Evolutionary conservation across 129 eudicot species (phyloP).

Genomic region (Smallanthus sonchifolius): DNA sequence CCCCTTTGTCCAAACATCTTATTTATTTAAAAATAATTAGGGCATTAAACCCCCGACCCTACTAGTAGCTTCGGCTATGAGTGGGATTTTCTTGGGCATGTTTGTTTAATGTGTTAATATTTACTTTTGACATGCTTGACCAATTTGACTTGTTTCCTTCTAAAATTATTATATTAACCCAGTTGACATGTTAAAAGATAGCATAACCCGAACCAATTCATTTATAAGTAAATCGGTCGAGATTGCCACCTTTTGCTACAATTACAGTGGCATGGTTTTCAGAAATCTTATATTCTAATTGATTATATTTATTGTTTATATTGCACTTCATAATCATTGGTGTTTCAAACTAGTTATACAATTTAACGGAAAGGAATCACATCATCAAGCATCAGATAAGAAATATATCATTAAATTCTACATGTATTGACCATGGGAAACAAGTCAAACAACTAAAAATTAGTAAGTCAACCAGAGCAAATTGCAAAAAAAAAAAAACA

Average conservation of each 20-base stretch:
- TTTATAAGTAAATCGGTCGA: background rate
- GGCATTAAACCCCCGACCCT: too few relatives aligned
- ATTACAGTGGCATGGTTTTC: too few relatives aligned
- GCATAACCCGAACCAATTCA: background rate
- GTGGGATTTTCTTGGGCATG: too few relatives aligned
- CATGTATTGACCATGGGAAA: background rate
- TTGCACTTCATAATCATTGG: background rate
- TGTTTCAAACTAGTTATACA: background rate
- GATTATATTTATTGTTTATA: background rate
- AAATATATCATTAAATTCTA: background rate
- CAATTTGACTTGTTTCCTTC: background rate
- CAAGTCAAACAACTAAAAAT: constrained; percentile 10
- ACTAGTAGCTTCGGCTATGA: too few relatives aligned
- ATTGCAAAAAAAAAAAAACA: background rate
- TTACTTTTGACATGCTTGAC: background rate
- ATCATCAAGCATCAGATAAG: background rate
- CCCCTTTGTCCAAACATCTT: background rate
- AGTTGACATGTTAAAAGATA: too few relatives aligned
- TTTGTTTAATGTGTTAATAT: background rate
- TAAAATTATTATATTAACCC: background rate
- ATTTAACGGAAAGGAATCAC: background rate
- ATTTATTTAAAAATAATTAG: background rate
- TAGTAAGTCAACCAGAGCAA: background rate
- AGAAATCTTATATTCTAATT: constrained; percentile 1
- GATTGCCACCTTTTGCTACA: background rate